Conservation (phyloP, 495 filamentous ascomycete species). For the Mytilinidion resinicola region DNA sequence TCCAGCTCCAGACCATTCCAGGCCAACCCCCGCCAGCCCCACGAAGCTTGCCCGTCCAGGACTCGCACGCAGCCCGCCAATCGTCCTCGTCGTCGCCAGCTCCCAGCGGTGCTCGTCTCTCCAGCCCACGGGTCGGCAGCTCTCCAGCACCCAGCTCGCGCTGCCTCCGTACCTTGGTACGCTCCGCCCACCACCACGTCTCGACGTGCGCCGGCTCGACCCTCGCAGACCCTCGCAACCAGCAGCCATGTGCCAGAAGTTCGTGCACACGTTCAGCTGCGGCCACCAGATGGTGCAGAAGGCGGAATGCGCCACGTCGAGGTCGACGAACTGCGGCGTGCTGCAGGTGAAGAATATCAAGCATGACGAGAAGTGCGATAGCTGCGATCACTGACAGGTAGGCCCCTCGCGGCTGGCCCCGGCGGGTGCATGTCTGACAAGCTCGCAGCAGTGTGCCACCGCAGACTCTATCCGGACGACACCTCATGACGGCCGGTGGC, state of each 20-base stretch:
- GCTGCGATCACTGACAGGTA: constrained; percentile 32
- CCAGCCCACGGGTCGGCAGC: neutral
- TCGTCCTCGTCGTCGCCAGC: neutral
- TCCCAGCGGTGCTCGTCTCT: neutral
- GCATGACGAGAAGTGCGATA: constrained; percentile 37
- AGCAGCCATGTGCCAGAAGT: constrained; percentile 32
- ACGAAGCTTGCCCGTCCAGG: neutral
- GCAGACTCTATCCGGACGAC: constrained; percentile 30
- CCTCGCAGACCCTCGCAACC: constrained; percentile 1
- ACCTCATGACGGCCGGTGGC: constrained; percentile 28
- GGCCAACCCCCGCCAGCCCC: no score
- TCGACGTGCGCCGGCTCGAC: neutral
- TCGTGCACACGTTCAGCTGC: constrained; percentile 36
- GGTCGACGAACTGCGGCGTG: constrained; percentile 24
- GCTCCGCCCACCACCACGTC: constrained; percentile 1
- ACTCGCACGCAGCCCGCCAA: neutral
- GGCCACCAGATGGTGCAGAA: constrained; percentile 27
- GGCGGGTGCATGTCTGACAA: constrained; percentile 22
- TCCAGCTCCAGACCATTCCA: no score
- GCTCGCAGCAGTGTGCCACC: constrained; percentile 27
- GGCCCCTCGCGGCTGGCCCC: neutral
- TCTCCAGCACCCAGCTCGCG: neutral
- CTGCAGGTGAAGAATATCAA: constrained; percentile 32
- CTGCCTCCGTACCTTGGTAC: neutral
- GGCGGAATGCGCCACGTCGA: constrained; percentile 36